Evolutionary conservation across 805 yeast species (phyloP).

Genomic region (Yarrowia phangngaensis): DNA sequence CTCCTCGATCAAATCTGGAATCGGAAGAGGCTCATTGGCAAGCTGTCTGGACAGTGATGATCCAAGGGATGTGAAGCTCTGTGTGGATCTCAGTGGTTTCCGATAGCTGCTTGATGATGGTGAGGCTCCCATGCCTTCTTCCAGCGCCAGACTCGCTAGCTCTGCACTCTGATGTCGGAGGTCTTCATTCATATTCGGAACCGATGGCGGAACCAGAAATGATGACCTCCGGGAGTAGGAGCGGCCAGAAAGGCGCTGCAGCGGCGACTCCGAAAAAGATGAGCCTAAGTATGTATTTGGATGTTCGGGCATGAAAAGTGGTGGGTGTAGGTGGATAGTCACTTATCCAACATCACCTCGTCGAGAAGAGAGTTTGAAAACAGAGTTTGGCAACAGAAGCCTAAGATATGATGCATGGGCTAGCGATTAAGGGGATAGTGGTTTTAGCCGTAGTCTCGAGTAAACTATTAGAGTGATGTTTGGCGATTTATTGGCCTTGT

Average conservation of each 20-base stretch:
- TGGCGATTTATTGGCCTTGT: no score
- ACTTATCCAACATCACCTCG: no score
- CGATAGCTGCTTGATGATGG: neutral
- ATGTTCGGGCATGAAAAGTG: slow-evolving; percentile 5
- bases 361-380: slow-evolving; percentile 17
- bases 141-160: slow-evolving; percentile 18
- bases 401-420: neutral
- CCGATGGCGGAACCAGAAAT: slow-evolving; percentile 6
- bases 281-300: slow-evolving; percentile 23
- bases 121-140: slow-evolving; percentile 11
- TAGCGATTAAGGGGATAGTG: no score
- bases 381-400: neutral
- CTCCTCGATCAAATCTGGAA: slow-evolving; percentile 6
- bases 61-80: slow-evolving; percentile 3
- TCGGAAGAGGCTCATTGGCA: slow-evolving; percentile 14
- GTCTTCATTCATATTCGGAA: slow-evolving; percentile 14
- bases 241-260: slow-evolving; percentile 22
- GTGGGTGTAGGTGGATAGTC: neutral
- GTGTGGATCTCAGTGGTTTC: slow-evolving; percentile 5
- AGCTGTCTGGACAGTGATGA: slow-evolving; percentile 15
- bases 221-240: slow-evolving; percentile 22
- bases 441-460: no score
- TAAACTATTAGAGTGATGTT: no score
- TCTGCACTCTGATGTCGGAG: slow-evolving; percentile 25
- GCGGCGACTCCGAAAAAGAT: slow-evolving; percentile 22